Conservation (phyloP, 306 rosid species). For the Alnus rubra region DNA sequence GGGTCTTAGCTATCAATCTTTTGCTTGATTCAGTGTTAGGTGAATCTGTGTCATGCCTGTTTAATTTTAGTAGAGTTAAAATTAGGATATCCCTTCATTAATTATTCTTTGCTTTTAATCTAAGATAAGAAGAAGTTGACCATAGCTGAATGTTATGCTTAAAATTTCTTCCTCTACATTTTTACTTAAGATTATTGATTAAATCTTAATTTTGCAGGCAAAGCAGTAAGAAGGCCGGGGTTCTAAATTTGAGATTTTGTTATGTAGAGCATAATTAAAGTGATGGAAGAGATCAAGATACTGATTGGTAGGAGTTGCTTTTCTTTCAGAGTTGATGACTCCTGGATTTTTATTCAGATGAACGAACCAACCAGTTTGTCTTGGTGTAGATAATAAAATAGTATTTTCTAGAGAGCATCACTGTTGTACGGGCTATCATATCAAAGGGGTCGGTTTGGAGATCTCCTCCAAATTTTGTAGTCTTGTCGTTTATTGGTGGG, state of each 20-base stretch:
- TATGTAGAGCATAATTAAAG: slow-evolving; percentile 3
- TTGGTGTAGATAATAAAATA: slow-evolving; percentile 50
- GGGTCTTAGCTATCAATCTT: slow-evolving; percentile 11
- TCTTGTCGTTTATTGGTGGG: no score
- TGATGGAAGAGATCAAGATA: background rate
- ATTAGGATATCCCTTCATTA: background rate
- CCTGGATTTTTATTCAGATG: slow-evolving; percentile 39
- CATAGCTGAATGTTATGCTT: slow-evolving; percentile 32
- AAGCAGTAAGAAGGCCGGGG: slow-evolving; percentile 51
- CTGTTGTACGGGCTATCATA: slow-evolving; percentile 12
- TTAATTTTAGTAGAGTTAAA: background rate
- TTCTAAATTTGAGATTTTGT: background rate
- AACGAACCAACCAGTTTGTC: slow-evolving; percentile 33
- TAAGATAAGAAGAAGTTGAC: slow-evolving; percentile 19
- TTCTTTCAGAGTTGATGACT: slow-evolving; percentile 20
- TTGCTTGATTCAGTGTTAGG: slow-evolving; percentile 35
- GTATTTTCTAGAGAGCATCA: slow-evolving; percentile 29
- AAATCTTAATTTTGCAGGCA: slow-evolving; percentile 47
- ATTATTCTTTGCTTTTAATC: slow-evolving; percentile 6
- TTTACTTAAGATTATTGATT: background rate
- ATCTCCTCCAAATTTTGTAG: no score
- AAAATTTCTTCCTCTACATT: slow-evolving; percentile 16
- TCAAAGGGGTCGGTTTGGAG: slow-evolving; percentile 2
- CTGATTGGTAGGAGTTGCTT: slow-evolving; percentile 30
- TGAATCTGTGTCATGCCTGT: slow-evolving; percentile 8